Conservation (phyloP, 2,329 filamentous ascomycete genomes). For the Emergomyces africanus region DNA sequence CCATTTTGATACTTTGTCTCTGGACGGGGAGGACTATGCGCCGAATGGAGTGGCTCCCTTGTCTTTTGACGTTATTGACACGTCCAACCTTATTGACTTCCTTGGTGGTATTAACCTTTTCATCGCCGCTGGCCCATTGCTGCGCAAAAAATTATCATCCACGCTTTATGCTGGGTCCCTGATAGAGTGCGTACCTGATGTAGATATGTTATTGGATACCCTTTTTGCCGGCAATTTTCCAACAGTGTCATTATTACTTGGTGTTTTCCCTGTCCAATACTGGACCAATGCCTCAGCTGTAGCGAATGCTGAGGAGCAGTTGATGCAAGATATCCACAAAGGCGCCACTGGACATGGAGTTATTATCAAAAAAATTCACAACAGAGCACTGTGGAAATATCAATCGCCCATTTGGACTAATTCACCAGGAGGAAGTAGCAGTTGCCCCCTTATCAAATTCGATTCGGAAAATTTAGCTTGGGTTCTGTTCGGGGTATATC, state of each 20-base stretch:
- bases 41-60: slow-evolving; percentile 23
- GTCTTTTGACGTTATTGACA: slow-evolving; percentile 46
- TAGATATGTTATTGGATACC: slow-evolving; percentile 23
- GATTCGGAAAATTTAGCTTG: slow-evolving; percentile 27
- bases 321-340: slow-evolving; percentile 20
- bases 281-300: slow-evolving; percentile 32
- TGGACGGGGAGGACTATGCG: slow-evolving; percentile 35
- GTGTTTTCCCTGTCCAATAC: slow-evolving; percentile 37
- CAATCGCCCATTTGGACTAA: not conserved
- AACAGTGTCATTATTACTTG: slow-evolving; percentile 39
- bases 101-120: slow-evolving; percentile 36
- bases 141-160: slow-evolving; percentile 33
- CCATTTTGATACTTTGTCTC: slow-evolving; percentile 26
- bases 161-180: slow-evolving; percentile 39
- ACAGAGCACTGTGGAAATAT: slow-evolving; percentile 10
- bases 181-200: slow-evolving; percentile 19
- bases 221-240: slow-evolving; percentile 37
- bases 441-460: slow-evolving; percentile 13
- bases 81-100: slow-evolving; percentile 36
- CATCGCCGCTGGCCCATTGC: slow-evolving; percentile 35
- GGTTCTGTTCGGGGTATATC: slow-evolving; percentile 32
- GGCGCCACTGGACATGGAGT: not conserved
- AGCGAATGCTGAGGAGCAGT: slow-evolving; percentile 17
- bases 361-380: slow-evolving; percentile 15
- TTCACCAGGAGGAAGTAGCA: slow-evolving; percentile 10